Percentiles rank a stretch among this genome's conserved stretches.
phyloP scores from a whole-genome alignment of 148 eudicot species.

The Heliamphora exappendiculata region DNA sequence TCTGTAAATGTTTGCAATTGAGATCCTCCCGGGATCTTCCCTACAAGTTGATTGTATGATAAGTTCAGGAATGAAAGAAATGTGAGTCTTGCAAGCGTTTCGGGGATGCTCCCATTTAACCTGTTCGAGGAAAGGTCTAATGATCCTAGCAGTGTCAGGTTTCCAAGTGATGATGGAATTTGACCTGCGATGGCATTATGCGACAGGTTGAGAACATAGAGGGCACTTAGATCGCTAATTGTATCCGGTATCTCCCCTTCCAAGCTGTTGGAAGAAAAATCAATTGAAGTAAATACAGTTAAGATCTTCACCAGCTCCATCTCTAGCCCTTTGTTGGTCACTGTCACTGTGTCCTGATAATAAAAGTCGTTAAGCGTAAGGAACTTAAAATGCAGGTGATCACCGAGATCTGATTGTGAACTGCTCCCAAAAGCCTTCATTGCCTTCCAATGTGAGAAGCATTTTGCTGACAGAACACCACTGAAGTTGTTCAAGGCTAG shows the following conservation, averaged over 20 bases:
- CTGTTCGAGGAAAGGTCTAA: slow-evolving; percentile 10
- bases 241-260: slow-evolving; percentile 24
- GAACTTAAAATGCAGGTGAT: slow-evolving; percentile 8
- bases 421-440: slow-evolving; percentile 5
- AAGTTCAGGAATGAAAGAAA: slow-evolving; percentile 31
- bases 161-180: slow-evolving; percentile 33
- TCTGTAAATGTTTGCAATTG: slow-evolving; percentile 23
- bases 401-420: not conserved
- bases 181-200: slow-evolving; percentile 27
- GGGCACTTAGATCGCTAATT: slow-evolving; percentile 16
- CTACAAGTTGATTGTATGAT: slow-evolving; percentile 28
- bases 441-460: slow-evolving; percentile 15
- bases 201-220: slow-evolving; percentile 34
- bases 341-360: slow-evolving; percentile 26
- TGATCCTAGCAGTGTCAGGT: slow-evolving; percentile 8
- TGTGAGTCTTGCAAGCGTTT: slow-evolving; percentile 16
- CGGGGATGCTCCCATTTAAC: slow-evolving; percentile 24
- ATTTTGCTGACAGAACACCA: slow-evolving; percentile 11
- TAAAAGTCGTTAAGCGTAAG: not conserved
- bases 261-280: slow-evolving; percentile 33
- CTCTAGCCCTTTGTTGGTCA: slow-evolving; percentile 28
- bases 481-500: slow-evolving; percentile 31
- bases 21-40: slow-evolving; percentile 21
- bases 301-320: slow-evolving; percentile 34
- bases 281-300: slow-evolving; percentile 34